Base-by-base conservation (phyloP, 805 yeast genomes). In the Saccharomycopsis javanensis region DNA sequence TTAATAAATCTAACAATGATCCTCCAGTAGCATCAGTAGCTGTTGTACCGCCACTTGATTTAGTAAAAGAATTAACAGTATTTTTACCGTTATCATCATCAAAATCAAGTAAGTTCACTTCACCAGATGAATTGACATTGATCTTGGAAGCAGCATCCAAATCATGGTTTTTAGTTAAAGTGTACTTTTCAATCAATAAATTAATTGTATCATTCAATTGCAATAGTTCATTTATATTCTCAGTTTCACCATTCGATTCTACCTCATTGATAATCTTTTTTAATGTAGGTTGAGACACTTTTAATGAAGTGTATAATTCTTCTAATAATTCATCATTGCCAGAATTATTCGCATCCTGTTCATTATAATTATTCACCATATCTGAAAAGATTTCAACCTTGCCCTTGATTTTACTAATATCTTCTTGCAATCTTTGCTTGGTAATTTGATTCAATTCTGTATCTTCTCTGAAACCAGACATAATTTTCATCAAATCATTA, bases 401-500 rank as follows among this genome's bases (percentile, higher is more conserved):
- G 57, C 96, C 79, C 64, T 82, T 84, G 65, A 94, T 77, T 68
- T 87, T 85, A 52, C 86, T 88, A 55, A 94, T 75, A 66, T 94
- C 98, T 62, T 86, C 88, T 34, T 85, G 83, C 34, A 91, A 85
- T 64, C 86, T 82, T 57, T 86, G 88, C 66, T 82, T 83, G 62
- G 89, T 86, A 64, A 84, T 87, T 56, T 81, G 80, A 60, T 79
- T 74, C 18, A 79, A 74, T 11, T 68, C 66, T 60, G 83, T 81
- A 68, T 90, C 96, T 65, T 87, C 89, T 69, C 87, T 87, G 75
- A 89, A 94, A 5, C 99, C 99, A 4, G 98, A 96, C 97, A 94
- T 90, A 64, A 94, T 82, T 69, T 92, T 90, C 99, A 94, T 94
- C 70, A 94, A 78, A 64, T 87, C 88, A 71, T 94, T 94, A 50